Evolutionary conservation across 768 basidiomycete genomes (phyloP), one percentile per base, ranked within the genome.

Genomic region (Podaxis rugospora): DNA sequence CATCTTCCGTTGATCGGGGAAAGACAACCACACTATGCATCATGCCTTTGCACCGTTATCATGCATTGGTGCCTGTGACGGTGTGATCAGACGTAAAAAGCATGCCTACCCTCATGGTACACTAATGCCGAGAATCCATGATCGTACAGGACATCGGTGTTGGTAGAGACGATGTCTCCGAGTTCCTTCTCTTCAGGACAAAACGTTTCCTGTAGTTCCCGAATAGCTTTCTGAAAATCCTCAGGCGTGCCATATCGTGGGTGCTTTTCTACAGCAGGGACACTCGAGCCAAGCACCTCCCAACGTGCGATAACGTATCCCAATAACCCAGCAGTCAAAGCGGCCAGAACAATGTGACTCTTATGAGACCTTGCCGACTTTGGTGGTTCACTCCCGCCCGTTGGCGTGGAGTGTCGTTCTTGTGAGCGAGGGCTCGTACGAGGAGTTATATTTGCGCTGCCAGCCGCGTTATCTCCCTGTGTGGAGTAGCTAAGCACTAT

Each of bases 1-100:
- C 92, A 65, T 96, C 93, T 63, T 91, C 89, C 0, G 93, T 95
- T 25, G 78, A 81, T 16, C 71, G 66, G 0, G 88, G 88, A 66
- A 84, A 87, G 2, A 89, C 83, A 1, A 90, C 80, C 5, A 88
- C 85, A 42, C 78, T 84, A 51, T 86, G 88, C 5, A 69, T 66
- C 32, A 71, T 67, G 51, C 73, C 83, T 83, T 13, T 21, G 42
- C 16, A 51, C 42, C 44, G 42, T 58, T 25, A 57, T 44, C 32
- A 44, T 54, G 57, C 21, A 51, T 57, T 47, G 27, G 58, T 21
- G 36, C 47, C 21, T 5, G 35, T 27, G 1, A 25, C n/a, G n/a
- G 36, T n/a, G 7, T 16, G 62, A 51, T 32, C 14, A 55, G 46
- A 3, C 27, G 36, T 59, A 23, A 23, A 57, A 51, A 27, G 49